Evolutionary conservation across 345 rosid species (phyloP), one percentile per base, ranked within the genome.

Genomic region (Salix arbutifolia): DNA sequence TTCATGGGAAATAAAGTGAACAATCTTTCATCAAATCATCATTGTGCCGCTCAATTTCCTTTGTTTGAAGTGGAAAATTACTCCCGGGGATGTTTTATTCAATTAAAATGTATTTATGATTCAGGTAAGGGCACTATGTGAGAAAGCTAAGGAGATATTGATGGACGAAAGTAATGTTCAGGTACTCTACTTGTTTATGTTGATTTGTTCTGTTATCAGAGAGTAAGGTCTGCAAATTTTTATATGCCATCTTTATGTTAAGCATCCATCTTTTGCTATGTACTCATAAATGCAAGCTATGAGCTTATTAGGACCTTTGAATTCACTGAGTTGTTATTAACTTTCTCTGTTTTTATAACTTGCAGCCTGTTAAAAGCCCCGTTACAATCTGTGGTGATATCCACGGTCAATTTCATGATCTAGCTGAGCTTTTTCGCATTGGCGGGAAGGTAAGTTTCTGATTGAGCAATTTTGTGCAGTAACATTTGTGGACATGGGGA

Each of bases 161-260:
- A 94, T 96, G 98, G 92, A 90, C 70, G 99, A 96, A 83, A 96
- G 97, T 92, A 96, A 92, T 68, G 99, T 96, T 81, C 99, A 96
- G 99, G 99, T 96, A 21, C 60, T 67, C 33, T 23, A 14, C 19
- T 23, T 21, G 26, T 42, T 21, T 16, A 42, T 40, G 48, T 2
- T 16, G 6, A 33, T 73, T 14, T 62, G 21, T 21, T n/a, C 38
- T 28, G 17, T 18, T 56, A n/a, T 37, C 31, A 37, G 44, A 38
- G 42, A 16, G 9, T 21, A 10, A 30, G 21, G n/a, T 48, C 23
- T 18, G 25, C 7, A 13, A 71, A 30, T 58, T 65, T 72, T 35
- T 16, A 19, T 25, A 4, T 38, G 3, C 13, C 6, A 4, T 21
- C 9, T 19, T 26, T 18, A 23, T 65, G 6, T 77, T 38, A 2